Percentiles rank a stretch among this genome's conserved stretches.
phyloP scores from a whole-genome alignment of 306 rosid species.

The Pueraria montana region DNA sequence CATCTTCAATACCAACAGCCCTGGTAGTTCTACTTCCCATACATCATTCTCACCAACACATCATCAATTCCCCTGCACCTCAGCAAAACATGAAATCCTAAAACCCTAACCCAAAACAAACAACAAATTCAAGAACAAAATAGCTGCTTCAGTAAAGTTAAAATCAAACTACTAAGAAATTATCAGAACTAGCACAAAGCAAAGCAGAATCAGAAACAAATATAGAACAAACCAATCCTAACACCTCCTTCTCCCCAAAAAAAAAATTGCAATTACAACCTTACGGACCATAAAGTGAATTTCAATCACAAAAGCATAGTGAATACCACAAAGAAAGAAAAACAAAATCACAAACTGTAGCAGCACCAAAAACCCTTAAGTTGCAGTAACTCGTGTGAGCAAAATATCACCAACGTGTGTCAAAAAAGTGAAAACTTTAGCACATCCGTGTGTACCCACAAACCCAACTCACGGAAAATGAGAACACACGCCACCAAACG shows the following conservation, averaged over 20 bases:
- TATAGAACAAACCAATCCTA: neutral
- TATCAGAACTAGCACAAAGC: conserved; percentile 22
- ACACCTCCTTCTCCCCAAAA: neutral
- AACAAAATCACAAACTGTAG: conserved; percentile 17
- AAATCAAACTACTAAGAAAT: conserved; percentile 7
- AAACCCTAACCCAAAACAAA: conserved; percentile 32
- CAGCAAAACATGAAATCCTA: conserved; percentile 26
- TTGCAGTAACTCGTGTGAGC: conserved; percentile 25
- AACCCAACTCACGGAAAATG: conserved; percentile 42
- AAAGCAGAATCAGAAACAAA: conserved; percentile 35
- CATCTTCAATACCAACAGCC: conserved; percentile 60
- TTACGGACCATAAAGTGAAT: neutral
- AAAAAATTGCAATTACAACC: conserved; percentile 36
- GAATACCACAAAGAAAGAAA: conserved; percentile 10
- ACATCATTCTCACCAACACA: conserved; percentile 43
- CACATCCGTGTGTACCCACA: conserved; percentile 46
- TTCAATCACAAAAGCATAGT: conserved; percentile 10
- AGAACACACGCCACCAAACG: conserved; percentile 41
- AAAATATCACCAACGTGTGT: conserved; percentile 27
- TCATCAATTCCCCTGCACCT: conserved; percentile 28
- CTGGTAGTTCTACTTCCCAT: conserved; percentile 51
- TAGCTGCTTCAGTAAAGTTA: conserved; percentile 32
- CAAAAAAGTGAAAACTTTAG: conserved; percentile 42
- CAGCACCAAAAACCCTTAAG: conserved; percentile 36
- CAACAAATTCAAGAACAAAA: conserved; percentile 32